Conservation (phyloP, 2,329 filamentous ascomycete genomes). For the Cyanodermella asteris region DNA sequence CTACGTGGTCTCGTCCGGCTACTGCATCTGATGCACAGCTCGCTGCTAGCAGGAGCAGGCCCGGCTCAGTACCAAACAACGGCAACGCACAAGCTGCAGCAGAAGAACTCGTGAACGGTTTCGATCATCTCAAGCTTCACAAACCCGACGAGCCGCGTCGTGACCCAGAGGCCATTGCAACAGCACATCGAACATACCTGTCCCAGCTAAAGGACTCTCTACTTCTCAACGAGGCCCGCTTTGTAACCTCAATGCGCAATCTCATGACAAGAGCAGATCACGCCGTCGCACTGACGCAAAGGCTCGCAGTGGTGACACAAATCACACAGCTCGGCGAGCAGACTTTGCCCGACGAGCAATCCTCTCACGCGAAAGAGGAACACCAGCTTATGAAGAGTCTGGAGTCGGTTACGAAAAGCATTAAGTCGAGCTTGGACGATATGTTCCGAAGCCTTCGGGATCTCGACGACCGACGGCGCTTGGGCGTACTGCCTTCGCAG, state of each 20-base stretch:
- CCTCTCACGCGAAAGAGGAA: too few relatives aligned
- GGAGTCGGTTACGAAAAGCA: too few relatives aligned
- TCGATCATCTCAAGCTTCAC: too few relatives aligned
- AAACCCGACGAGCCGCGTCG: conserved; percentile 17
- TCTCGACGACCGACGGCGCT: too few relatives aligned
- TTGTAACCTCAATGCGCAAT: conserved; percentile 17
- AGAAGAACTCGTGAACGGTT: conserved; percentile 1
- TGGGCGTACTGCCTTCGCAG: too few relatives aligned
- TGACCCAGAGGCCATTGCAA: conserved; percentile 67
- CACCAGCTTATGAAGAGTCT: too few relatives aligned
- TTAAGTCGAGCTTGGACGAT: too few relatives aligned
- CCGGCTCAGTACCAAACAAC: conserved; percentile 6
- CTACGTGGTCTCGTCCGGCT: conserved; percentile 10
- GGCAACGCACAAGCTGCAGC: conserved; percentile 1
- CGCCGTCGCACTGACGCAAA: conserved; percentile 53
- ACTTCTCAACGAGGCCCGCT: conserved; percentile 19
- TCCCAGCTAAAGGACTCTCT: conserved; percentile 32
- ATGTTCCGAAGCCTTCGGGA: too few relatives aligned
- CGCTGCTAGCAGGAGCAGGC: conserved; percentile 9
- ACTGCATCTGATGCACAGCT: conserved; percentile 9
- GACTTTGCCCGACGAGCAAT: too few relatives aligned
- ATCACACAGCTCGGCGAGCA: too few relatives aligned
- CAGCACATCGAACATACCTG: conserved; percentile 60
- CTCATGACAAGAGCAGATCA: conserved; percentile 44
- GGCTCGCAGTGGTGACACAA: too few relatives aligned